Evolutionary conservation across 2,329 filamentous ascomycete genomes (phyloP), one percentile per base, ranked within the genome.

Genomic region (Colletotrichum musicola): DNA sequence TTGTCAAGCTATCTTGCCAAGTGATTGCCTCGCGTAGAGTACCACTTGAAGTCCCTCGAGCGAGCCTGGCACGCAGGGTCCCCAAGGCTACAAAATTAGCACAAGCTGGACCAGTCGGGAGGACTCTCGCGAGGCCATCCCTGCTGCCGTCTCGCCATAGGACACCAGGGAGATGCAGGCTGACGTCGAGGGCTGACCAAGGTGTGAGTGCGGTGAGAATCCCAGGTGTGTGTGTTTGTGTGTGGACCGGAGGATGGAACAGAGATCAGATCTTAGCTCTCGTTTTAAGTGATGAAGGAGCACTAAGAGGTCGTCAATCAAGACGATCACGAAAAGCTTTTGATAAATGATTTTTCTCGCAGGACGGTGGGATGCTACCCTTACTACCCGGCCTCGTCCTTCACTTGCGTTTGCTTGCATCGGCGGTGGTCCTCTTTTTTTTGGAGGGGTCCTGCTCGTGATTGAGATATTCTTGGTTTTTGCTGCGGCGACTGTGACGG

Each of bases 181-280:
- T 69, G 66, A 69, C 62, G 66, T 69, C 66, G 66, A 50, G 44
- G 65, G 66, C 66, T 69, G 62, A 66, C 49, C 42, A 51, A 66
- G 44, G 27, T 54, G 66, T 50, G 49, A 56, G 49, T 64, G 42
- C 56, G 40, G 62, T 59, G 60, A 64, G 40, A 14, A 7, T 35
- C 16, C 25, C 13, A 27, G 27, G 61, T 66, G 50, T 66, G 66
- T 35, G 20, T 22, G 61, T 66, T 44, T 66, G 66, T 35, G 20
- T 22, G 56, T 66, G 44, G 66, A 50, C 22, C 49, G 16, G 62
- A 55, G 20, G 20, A 22, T 22, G 20, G 30, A 50, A 13, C 20
- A 65, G 40, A 61, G 62, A 69, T 69, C 62, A 51, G 62, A 66
- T 66, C 62, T 60, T 18, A 53, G 49, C 12, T 44, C 13, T n/a